These are phyloP conservation scores for Halophytophthora polymorphica DNA, from an alignment of 352 stramenopile species.

Conservation along the genomic window DNA sequence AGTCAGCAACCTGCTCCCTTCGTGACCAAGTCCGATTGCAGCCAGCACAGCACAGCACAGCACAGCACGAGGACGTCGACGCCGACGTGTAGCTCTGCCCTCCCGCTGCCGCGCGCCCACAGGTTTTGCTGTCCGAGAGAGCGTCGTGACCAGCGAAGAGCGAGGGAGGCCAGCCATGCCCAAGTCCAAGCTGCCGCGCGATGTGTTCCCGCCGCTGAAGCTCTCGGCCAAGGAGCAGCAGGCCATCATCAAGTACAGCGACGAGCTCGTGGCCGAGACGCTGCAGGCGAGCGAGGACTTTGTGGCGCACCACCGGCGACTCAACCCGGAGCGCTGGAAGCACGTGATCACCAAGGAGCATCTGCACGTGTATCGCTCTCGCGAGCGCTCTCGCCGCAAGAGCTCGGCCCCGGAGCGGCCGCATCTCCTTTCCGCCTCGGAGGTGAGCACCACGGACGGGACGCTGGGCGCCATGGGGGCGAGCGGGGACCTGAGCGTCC, in stretches of 20 bases:
- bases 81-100: too few relatives aligned
- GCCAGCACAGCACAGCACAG: too few relatives aligned
- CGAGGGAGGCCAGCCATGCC: too few relatives aligned
- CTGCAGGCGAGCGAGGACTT: slow-evolving; percentile 27
- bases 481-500: background rate
- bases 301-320: slow-evolving; percentile 23
- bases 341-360: slow-evolving; percentile 30
- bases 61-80: too few relatives aligned
- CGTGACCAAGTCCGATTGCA: too few relatives aligned
- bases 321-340: slow-evolving; percentile 30
- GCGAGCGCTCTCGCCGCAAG: slow-evolving; percentile 14
- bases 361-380: slow-evolving; percentile 31
- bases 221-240: slow-evolving; percentile 17
- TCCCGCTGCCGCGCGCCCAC: too few relatives aligned
- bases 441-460: background rate
- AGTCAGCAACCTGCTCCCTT: too few relatives aligned
- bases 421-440: slow-evolving; percentile 8
- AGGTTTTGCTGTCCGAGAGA: too few relatives aligned
- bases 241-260: slow-evolving; percentile 26
- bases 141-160: too few relatives aligned
- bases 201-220: slow-evolving; percentile 3
- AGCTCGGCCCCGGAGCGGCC: slow-evolving; percentile 3
- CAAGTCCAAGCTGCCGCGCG: too few relatives aligned
- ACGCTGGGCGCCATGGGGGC: background rate
- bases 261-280: slow-evolving; percentile 31